A percentile compares a stretch with the other conserved stretches of the same genome.
Evolutionary conservation across 1,284 basidiomycete genomes (phyloP).

Genomic region (Irpex rosettiformis): DNA sequence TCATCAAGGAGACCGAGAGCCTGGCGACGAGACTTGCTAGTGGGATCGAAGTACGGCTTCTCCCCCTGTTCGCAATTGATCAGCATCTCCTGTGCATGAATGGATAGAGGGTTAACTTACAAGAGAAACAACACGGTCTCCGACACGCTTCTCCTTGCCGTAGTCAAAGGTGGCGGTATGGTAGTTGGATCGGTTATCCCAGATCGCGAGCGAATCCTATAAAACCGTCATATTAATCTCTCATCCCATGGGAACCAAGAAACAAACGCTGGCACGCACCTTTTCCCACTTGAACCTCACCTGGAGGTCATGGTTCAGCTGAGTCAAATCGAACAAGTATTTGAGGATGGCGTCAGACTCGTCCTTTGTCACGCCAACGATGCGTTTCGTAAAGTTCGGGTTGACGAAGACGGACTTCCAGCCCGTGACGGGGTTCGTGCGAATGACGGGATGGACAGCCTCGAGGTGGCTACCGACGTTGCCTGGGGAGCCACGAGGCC

Average conservation of each 20-base stretch:
- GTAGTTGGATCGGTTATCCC: slow-evolving; percentile 51
- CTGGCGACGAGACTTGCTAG: slow-evolving; percentile 44
- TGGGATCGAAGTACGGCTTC: slow-evolving; percentile 55
- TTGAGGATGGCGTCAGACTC: slow-evolving; percentile 54
- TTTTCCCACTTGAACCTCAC: slow-evolving; percentile 45
- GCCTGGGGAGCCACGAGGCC: slow-evolving; percentile 21
- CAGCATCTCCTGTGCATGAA: not conserved
- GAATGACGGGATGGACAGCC: slow-evolving; percentile 41
- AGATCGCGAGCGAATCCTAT: slow-evolving; percentile 45
- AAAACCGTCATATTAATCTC: not conserved
- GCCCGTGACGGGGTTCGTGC: slow-evolving; percentile 62
- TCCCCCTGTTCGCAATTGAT: slow-evolving; percentile 35
- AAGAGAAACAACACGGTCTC: slow-evolving; percentile 58
- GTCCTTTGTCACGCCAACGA: slow-evolving; percentile 55
- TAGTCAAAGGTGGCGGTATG: slow-evolving; percentile 58
- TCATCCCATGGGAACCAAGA: not conserved
- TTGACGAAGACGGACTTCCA: slow-evolving; percentile 69
- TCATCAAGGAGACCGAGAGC: slow-evolving; percentile 26
- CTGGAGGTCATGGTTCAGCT: slow-evolving; percentile 60
- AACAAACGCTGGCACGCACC: slow-evolving; percentile 3
- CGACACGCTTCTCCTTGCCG: slow-evolving; percentile 38
- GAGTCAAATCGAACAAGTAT: slow-evolving; percentile 43
- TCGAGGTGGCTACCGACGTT: slow-evolving; percentile 47
- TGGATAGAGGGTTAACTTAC: slow-evolving; percentile 22
- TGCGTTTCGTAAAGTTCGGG: slow-evolving; percentile 61